Evolutionary conservation across 805 yeast species (phyloP), one percentile per base, ranked within the genome.

Genomic region (Metschnikowia lochheadii): DNA sequence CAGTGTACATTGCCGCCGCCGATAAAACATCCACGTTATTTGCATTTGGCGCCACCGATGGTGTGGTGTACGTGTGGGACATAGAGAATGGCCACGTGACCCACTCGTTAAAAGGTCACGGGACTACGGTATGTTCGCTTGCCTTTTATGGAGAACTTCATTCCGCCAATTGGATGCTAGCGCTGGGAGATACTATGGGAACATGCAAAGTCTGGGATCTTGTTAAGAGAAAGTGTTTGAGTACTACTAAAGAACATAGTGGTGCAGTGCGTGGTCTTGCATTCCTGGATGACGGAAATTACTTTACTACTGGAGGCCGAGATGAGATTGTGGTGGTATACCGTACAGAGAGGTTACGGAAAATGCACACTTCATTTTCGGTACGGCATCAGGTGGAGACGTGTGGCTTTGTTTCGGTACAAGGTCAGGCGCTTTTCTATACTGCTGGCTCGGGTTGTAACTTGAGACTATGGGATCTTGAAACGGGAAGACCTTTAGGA

Each of bases 1-100:
- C 97, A 1, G 86, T 88, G 1, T 88, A 87, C 65, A 84, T 89
- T 10, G 78, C 89, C 41, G 75, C 85, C 10, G 81, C 80, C 20
- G 99, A 94, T 66, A 64, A 79, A 2, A 89, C 97, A 0, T 85
- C 96, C 2, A 83, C 96, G 2, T 73, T 94, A 35, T 81, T 91
- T 61, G 96, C 97, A 17, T 84, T 94, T 62, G 99, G 99, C 37
- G 90, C 96, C 43, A 87, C 97, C 0, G 99, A 94, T 67, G 98
- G 99, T 44, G 79, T 83, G 39, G 86, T 91, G 15, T 83, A 88
- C 41, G 95, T 94, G 1, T 90, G 96, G 85, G 99, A 94, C 66
- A 78, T 94, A 35, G 91, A 83, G 56, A 90, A 90, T 34, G 91
- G 94, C 1, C 89, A 79, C 56, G 81, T 86, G 3, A 94, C 99